Base-by-base conservation (phyloP, 257 asterid genomes). In the Jaltomata sinuosa region DNA sequence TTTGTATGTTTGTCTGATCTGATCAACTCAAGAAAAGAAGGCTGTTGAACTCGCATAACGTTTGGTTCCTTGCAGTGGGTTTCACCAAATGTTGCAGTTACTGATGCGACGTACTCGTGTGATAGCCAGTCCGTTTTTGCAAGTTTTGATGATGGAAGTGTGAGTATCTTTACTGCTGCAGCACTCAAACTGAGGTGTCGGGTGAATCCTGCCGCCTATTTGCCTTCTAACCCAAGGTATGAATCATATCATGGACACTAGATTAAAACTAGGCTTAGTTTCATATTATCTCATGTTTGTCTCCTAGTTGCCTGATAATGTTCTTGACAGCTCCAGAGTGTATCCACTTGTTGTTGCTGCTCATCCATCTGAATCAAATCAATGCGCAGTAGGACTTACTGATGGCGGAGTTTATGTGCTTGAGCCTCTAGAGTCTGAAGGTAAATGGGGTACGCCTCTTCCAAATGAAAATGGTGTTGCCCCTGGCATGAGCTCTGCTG, bases 21-120 rank as follows among this genome's bases (percentile, higher is more conserved):
- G 57, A 74, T 74, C 55, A 7, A 14, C 80, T 14, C 59, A 22
- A 16, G 81, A 32, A 45, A 74, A 42, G 16, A 53, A 32, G 50
- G 31, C 11, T 64, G 54, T 34, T 76, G 64, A 71, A 69, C 72
- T 86, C 54, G 82, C 27, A 27, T 40, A 25, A 22, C 29, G 36
- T 74, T 69, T 84, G 83, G 74, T 72, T 82, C 80, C 21, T 87
- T 84, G 83, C 94, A 92, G 96, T 92, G 96, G 94, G 79, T 84
- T 57, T 88, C 96, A 22, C 85, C 83, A 78, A 91, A 90, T 59
- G 80, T 86, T 49, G 83, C 92, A 68, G 90, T 93, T 47, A 90
- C 95, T 49, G 93, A 93, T 84, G 97, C 95, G 12, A 88, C 96
- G 5, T 93, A 86, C 87, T 93, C 98, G 2, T 90, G 96, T 53